phyloP scores from a whole-genome alignment of 345 rosid species.

The Noccaea bulbosa region DNA sequence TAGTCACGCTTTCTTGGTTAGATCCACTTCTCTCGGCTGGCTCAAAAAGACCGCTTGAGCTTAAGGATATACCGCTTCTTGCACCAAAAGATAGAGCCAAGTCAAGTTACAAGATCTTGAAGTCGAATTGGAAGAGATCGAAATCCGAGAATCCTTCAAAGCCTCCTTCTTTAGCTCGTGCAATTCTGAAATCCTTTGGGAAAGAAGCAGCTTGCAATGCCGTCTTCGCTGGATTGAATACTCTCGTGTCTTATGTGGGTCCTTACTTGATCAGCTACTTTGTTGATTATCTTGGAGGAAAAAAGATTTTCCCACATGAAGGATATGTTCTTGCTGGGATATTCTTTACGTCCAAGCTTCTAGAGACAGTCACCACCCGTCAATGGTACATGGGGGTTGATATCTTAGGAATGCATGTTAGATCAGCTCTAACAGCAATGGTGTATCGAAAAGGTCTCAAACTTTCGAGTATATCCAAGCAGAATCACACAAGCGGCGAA shows the following conservation, averaged over 20 bases:
- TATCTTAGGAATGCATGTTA: slow-evolving; percentile 98
- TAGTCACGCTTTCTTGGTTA: slow-evolving; percentile 92
- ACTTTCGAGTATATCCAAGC: slow-evolving; percentile 88
- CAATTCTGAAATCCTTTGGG: slow-evolving; percentile 89
- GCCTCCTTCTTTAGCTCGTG: slow-evolving; percentile 91
- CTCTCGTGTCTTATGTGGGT: slow-evolving; percentile 94
- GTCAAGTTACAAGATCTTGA: slow-evolving; percentile 79
- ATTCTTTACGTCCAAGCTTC: slow-evolving; percentile 88
- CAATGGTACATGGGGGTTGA: slow-evolving; percentile 99
- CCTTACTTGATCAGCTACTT: slow-evolving; percentile 96
- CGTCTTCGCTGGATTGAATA: slow-evolving; percentile 83
- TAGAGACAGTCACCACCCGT: slow-evolving; percentile 91
- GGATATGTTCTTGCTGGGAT: slow-evolving; percentile 95
- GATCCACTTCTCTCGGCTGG: slow-evolving; percentile 92
- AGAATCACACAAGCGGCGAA: slow-evolving; percentile 95
- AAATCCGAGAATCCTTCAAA: slow-evolving; percentile 72
- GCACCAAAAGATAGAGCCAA: slow-evolving; percentile 88
- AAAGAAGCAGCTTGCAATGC: slow-evolving; percentile 97
- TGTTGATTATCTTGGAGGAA: slow-evolving; percentile 92
- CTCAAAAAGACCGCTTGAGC: slow-evolving; percentile 93
- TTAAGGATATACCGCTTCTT: slow-evolving; percentile 96
- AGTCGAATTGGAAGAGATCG: slow-evolving; percentile 85
- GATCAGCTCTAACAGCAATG: slow-evolving; percentile 98
- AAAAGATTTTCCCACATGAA: slow-evolving; percentile 83
- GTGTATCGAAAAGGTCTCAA: slow-evolving; percentile 90